Evolutionary conservation across 1,284 basidiomycete species (phyloP).

Genomic region (Abortiporus biennis): DNA sequence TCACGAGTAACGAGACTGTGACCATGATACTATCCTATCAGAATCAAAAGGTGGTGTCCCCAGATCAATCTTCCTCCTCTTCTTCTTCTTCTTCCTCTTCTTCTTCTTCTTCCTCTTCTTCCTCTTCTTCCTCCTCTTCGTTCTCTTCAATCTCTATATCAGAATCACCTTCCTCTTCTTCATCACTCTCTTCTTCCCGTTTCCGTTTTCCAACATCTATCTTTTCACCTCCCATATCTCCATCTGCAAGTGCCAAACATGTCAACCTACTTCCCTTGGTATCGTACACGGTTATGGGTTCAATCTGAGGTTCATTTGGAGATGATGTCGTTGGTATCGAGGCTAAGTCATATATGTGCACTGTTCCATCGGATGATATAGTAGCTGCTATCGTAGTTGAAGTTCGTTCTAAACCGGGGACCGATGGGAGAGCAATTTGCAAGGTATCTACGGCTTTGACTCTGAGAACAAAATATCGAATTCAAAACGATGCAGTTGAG

Average conservation of each 20-base stretch:
- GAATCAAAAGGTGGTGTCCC: no score
- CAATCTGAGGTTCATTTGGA: constrained; percentile 30
- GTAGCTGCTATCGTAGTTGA: constrained; percentile 66
- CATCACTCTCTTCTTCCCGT: constrained; percentile 21
- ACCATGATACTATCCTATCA: no score
- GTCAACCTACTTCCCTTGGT: constrained; percentile 82
- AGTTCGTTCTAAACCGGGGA: constrained; percentile 16
- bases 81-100: constrained; percentile 8
- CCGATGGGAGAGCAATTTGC: constrained; percentile 43
- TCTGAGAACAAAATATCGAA: constrained; percentile 28
- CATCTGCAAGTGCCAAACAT: constrained; percentile 69
- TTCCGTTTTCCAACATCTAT: constrained; percentile 31
- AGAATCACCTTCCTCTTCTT: constrained; percentile 11
- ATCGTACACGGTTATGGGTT: constrained; percentile 66
- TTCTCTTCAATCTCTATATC: constrained; percentile 11
- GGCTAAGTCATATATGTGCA: constrained; percentile 74
- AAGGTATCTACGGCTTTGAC: constrained; percentile 70
- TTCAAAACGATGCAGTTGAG: not conserved
- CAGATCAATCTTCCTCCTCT: constrained; percentile 2
- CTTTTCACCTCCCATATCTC: constrained; percentile 27
- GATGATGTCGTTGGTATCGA: constrained; percentile 28
- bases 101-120: constrained; percentile 8
- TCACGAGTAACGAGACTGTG: no score
- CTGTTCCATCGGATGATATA: constrained; percentile 80
- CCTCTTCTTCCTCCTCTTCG: constrained; percentile 9